Percentiles rank a stretch among this genome's conserved stretches.
Conservation (phyloP, 73 alveolate genomes). For the Paramecium biaurelia region DNA sequence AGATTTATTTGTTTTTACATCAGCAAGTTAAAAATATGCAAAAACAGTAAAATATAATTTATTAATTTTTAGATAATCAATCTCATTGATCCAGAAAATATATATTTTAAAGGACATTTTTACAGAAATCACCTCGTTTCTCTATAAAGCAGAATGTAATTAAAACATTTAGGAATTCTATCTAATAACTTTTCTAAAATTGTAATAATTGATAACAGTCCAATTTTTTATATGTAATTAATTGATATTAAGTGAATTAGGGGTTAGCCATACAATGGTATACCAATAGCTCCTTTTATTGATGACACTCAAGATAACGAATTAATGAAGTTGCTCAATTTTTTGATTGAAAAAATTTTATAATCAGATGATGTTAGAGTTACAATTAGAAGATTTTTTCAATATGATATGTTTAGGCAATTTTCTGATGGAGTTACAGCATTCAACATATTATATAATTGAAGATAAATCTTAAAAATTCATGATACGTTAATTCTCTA, state of each 20-base stretch:
- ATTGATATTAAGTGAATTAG: not conserved
- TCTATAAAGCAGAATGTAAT: not conserved
- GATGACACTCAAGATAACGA: not conserved
- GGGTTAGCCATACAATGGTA: constrained; percentile 5
- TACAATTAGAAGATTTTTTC: not conserved
- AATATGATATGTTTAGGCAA: not conserved
- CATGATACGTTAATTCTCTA: not conserved
- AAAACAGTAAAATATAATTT: not conserved
- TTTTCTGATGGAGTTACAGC: constrained; percentile 1
- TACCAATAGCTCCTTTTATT: constrained; percentile 14
- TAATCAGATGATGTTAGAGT: not conserved
- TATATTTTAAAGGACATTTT: not conserved
- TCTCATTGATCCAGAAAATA: constrained; percentile 1
- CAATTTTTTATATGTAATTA: not conserved
- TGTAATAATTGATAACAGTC: not conserved
- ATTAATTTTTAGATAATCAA: not conserved
- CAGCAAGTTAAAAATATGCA: not conserved
- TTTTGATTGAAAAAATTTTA: not conserved
- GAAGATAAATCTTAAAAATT: not conserved
- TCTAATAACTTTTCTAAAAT: not conserved
- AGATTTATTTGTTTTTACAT: not conserved
- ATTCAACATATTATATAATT: not conserved
- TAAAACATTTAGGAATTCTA: not conserved
- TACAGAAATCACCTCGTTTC: not conserved
- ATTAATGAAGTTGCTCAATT: not conserved